Evolutionary conservation across 164 flowering plant genomes (phyloP).

Genomic region (Magnolia officinalis): DNA sequence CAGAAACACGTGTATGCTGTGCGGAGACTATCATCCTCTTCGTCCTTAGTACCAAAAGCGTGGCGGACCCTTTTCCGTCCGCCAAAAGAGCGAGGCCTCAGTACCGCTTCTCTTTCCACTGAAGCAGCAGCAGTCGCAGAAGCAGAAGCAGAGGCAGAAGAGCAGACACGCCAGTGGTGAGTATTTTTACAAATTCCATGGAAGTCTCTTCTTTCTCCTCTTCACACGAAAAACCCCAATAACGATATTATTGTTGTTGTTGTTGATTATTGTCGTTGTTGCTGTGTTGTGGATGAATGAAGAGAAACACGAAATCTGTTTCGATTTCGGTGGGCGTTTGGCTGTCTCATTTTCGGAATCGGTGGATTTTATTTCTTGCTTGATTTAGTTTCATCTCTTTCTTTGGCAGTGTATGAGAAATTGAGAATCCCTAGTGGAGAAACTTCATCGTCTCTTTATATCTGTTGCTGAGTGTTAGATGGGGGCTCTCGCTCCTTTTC

Average conservation of each 20-base stretch:
- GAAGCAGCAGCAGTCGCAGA: too few species aligned
- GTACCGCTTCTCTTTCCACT: too few species aligned
- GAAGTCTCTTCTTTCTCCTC: too few species aligned
- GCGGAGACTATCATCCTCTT: too few species aligned
- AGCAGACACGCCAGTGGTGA: too few species aligned
- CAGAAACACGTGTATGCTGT: too few species aligned
- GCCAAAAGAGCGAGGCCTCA: too few species aligned
- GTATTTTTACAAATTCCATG: too few species aligned
- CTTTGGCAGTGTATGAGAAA: background rate
- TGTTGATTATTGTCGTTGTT: background rate
- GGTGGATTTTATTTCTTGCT: background rate
- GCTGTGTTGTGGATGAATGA: background rate
- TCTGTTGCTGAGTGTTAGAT: background rate
- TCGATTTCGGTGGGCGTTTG: background rate
- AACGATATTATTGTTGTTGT: background rate
- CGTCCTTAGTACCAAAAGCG: too few species aligned
- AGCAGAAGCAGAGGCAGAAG: too few species aligned
- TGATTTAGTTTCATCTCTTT: background rate
- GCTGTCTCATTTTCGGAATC: background rate
- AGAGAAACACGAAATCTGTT: background rate
- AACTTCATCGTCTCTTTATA: background rate
- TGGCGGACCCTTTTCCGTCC: too few species aligned
- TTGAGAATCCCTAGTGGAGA: background rate
- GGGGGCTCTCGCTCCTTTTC: constrained; percentile 41
- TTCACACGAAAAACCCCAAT: too few species aligned